These are phyloP conservation scores for Moniliophthora roreri DNA, from an alignment of 1,284 basidiomycete genomes.

Conservation along the genomic window DNA sequence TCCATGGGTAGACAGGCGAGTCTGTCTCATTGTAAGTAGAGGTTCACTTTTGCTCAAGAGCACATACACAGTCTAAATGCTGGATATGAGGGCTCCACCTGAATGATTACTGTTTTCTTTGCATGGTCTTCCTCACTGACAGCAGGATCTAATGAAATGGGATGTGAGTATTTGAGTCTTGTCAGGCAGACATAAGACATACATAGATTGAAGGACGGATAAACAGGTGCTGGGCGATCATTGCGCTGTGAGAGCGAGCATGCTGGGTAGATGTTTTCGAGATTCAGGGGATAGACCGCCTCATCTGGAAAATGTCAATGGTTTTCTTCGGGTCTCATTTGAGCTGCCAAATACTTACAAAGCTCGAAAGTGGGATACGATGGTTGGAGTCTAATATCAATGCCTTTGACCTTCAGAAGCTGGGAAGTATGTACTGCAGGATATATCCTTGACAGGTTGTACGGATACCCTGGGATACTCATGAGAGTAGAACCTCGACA, in stretches of 20 bases:
- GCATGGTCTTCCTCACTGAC: too few species aligned
- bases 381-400: slow-evolving; percentile 7
- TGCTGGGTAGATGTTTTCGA: slow-evolving; percentile 6
- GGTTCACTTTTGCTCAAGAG: neutral
- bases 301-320: slow-evolving; percentile 19
- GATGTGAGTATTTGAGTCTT: neutral
- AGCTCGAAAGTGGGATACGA: slow-evolving; percentile 23
- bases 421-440: neutral
- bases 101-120: too few species aligned
- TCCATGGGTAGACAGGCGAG: slow-evolving; percentile 24
- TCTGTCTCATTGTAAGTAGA: slow-evolving; percentile 16
- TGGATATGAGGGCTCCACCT: neutral
- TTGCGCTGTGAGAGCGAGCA: neutral
- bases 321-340: neutral
- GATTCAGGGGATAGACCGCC: slow-evolving; percentile 23
- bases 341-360: slow-evolving; percentile 17
- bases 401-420: too few species aligned
- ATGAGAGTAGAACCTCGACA: neutral
- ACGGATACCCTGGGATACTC: neutral
- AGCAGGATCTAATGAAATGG: too few species aligned
- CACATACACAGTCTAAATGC: slow-evolving; percentile 2
- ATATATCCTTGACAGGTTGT: slow-evolving; percentile 1
- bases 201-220: slow-evolving; percentile 2
- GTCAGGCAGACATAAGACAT: neutral
- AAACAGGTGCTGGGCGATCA: neutral